Evolutionary conservation across 495 filamentous ascomycete genomes (phyloP).

Genomic region (Penicillium herquei): DNA sequence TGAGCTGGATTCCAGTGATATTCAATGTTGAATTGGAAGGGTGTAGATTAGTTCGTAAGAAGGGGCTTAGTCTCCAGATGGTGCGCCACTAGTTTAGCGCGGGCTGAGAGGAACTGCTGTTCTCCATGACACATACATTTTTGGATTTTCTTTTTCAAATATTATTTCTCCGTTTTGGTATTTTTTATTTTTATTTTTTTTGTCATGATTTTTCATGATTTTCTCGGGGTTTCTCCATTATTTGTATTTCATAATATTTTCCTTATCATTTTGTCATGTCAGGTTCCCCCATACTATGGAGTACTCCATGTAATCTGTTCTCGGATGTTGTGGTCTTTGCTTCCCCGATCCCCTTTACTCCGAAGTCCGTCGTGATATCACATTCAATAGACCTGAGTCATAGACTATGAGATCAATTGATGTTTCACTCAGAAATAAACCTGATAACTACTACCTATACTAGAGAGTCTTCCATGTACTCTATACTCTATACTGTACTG

Average conservation of each 20-base stretch:
- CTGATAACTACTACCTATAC: too few species aligned
- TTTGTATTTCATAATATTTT: background rate
- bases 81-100: slow-evolving; percentile 18
- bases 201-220: background rate
- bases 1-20: slow-evolving; percentile 13
- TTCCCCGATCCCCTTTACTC: background rate
- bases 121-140: slow-evolving; percentile 18
- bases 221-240: background rate
- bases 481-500: too few species aligned
- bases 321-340: background rate
- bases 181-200: background rate
- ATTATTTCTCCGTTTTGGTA: background rate
- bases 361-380: background rate
- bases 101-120: slow-evolving; percentile 6
- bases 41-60: background rate
- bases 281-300: background rate
- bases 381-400: background rate
- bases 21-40: background rate
- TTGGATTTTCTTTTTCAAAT: background rate
- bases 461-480: too few species aligned
- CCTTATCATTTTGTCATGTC: background rate
- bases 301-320: background rate
- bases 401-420: too few species aligned
- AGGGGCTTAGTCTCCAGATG: background rate
- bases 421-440: too few species aligned